phyloP scores from a whole-genome alignment of 345 rosid genomes.

The Eucalyptus regnans region DNA sequence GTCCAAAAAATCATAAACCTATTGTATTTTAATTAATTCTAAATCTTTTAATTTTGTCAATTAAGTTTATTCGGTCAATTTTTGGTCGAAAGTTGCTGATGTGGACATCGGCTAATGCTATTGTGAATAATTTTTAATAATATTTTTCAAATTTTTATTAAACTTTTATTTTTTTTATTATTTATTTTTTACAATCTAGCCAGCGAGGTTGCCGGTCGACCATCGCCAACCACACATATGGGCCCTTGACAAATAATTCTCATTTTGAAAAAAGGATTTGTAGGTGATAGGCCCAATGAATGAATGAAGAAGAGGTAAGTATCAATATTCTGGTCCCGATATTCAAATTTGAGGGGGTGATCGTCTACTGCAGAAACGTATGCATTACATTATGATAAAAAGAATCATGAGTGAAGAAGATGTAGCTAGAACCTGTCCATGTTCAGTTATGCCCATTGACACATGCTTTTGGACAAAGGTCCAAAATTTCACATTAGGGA shows the following conservation, averaged over 20 bases:
- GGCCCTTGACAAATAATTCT: neutral
- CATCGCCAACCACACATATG: neutral
- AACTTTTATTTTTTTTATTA: too few relatives aligned
- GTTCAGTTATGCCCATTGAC: neutral
- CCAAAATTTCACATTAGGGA: neutral
- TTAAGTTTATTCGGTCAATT: too few relatives aligned
- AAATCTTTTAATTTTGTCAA: too few relatives aligned
- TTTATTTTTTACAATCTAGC: too few relatives aligned
- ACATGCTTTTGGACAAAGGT: neutral
- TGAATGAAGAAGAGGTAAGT: too few relatives aligned
- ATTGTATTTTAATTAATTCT: too few relatives aligned
- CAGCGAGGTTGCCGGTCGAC: too few relatives aligned
- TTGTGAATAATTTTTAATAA: too few relatives aligned
- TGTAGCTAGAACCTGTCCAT: neutral
- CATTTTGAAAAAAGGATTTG: neutral
- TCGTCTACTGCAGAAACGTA: neutral
- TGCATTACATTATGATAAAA: neutral
- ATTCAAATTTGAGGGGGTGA: neutral
- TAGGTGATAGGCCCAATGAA: neutral
- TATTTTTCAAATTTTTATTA: too few relatives aligned
- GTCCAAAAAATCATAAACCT: too few relatives aligned
- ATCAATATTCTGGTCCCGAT: neutral
- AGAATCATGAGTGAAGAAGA: neutral
- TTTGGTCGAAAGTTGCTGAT: too few relatives aligned
- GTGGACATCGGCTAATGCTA: rapidly evolving